These are phyloP conservation scores for Mucuna pruriens DNA, from an alignment of 306 rosid genomes.

Conservation along the genomic window DNA sequence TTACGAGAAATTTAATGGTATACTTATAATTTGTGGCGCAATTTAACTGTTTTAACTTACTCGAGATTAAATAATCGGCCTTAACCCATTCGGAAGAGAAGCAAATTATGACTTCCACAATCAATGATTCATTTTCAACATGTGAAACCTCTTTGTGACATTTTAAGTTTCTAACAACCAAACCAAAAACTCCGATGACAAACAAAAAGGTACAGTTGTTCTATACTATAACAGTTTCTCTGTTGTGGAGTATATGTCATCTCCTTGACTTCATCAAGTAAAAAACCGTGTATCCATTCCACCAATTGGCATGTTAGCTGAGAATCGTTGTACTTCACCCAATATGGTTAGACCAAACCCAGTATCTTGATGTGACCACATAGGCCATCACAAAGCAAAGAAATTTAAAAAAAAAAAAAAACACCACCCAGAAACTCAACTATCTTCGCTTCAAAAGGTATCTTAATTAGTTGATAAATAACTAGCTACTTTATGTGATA, in stretches of 20 bases:
- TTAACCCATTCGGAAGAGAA: not conserved
- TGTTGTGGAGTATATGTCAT: conserved; percentile 42
- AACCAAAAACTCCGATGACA: conserved; percentile 23
- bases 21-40: not conserved
- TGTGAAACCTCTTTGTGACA: not conserved
- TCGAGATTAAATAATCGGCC: not conserved
- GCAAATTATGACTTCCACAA: not conserved
- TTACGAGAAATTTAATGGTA: too few species aligned
- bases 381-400: conserved; percentile 1
- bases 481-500: conserved; percentile 48
- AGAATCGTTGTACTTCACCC: conserved; percentile 48
- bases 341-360: conserved; percentile 52
- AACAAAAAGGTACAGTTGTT: not conserved
- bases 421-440: conserved; percentile 27
- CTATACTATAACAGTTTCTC: not conserved
- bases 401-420: not conserved
- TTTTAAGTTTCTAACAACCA: conserved; percentile 20
- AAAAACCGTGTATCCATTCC: conserved; percentile 29
- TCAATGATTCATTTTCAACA: not conserved
- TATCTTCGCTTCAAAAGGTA: conserved; percentile 42
- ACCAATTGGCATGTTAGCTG: conserved; percentile 42
- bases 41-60: not conserved
- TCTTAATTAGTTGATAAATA: conserved; percentile 48
- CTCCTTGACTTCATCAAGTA: conserved; percentile 41
- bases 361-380: conserved; percentile 35